These are phyloP conservation scores for Globisporangium acanthophoron DNA, from an alignment of 352 stramenopile species.

Conservation along the genomic window DNA sequence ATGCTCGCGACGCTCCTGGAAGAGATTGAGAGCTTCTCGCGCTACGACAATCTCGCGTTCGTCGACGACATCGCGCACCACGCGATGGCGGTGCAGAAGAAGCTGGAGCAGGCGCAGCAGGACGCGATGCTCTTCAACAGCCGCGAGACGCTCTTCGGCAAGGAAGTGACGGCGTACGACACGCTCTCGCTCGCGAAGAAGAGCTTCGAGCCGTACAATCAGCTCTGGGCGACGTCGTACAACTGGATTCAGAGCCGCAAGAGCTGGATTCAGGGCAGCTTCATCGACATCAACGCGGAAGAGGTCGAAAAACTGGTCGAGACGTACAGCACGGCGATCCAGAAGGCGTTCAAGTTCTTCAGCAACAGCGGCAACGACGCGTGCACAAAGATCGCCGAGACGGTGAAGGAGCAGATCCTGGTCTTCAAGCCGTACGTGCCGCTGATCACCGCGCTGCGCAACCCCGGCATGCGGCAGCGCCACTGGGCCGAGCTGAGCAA, in stretches of 20 bases:
- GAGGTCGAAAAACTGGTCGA: slow-evolving; percentile 90
- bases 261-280: slow-evolving; percentile 89
- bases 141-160: slow-evolving; percentile 88
- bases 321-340: slow-evolving; percentile 80
- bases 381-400: slow-evolving; percentile 87
- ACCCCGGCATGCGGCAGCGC: slow-evolving; percentile 91
- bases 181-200: slow-evolving; percentile 85
- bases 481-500: slow-evolving; percentile 92
- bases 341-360: slow-evolving; percentile 93
- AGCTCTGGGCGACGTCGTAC: slow-evolving; percentile 88
- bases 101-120: slow-evolving; percentile 87
- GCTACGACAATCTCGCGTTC: slow-evolving; percentile 86
- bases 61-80: slow-evolving; percentile 87
- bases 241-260: slow-evolving; percentile 92
- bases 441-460: slow-evolving; percentile 87
- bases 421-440: slow-evolving; percentile 93
- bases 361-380: slow-evolving; percentile 80
- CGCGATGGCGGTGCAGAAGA: slow-evolving; percentile 80
- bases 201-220: slow-evolving; percentile 93
- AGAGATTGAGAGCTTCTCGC: slow-evolving; percentile 86
- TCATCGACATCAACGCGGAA: slow-evolving; percentile 89
- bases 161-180: slow-evolving; percentile 88
- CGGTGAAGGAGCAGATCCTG: slow-evolving; percentile 90
- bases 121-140: slow-evolving; percentile 92
- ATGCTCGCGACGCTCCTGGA: slow-evolving; percentile 71